phyloP scores from a whole-genome alignment of 1,139 yeast genomes.

The Casaregolazyma suthepensis region DNA sequence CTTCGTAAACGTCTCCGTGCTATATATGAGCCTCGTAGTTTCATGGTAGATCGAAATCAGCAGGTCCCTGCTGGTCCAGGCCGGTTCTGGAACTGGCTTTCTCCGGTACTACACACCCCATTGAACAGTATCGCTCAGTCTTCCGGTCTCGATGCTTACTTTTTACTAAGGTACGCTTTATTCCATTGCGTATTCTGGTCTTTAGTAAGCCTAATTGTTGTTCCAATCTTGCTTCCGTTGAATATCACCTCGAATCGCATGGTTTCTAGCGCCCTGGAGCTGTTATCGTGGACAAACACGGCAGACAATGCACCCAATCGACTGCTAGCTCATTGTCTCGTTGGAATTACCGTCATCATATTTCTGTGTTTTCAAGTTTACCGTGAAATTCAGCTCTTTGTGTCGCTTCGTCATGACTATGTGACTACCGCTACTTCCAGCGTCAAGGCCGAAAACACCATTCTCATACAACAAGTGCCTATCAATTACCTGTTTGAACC shows the following conservation, averaged over 20 bases:
- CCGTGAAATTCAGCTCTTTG: conserved; percentile 24
- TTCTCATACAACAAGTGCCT: conserved; percentile 25
- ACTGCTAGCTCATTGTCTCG: conserved; percentile 25
- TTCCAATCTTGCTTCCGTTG: conserved; percentile 26
- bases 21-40: conserved; percentile 29
- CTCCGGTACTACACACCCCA: conserved; percentile 13
- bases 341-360: conserved; percentile 18
- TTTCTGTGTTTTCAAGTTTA: conserved; percentile 18
- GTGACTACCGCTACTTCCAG: conserved; percentile 13
- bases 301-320: conserved; percentile 17
- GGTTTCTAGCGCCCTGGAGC: conserved; percentile 19
- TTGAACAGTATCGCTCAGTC: conserved; percentile 15
- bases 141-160: conserved; percentile 31
- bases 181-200: conserved; percentile 21
- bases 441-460: conserved; percentile 24
- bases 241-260: conserved; percentile 18
- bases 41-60: conserved; percentile 19
- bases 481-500: conserved; percentile 14
- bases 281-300: conserved; percentile 27
- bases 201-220: conserved; percentile 16
- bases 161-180: conserved; percentile 27
- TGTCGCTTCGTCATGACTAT: conserved; percentile 21
- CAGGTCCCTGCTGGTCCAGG: conserved; percentile 15
- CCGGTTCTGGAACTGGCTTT: conserved; percentile 25
- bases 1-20: conserved; percentile 23